phyloP scores from a whole-genome alignment of 1,284 basidiomycete genomes.

The Coriolopsis trogii region DNA sequence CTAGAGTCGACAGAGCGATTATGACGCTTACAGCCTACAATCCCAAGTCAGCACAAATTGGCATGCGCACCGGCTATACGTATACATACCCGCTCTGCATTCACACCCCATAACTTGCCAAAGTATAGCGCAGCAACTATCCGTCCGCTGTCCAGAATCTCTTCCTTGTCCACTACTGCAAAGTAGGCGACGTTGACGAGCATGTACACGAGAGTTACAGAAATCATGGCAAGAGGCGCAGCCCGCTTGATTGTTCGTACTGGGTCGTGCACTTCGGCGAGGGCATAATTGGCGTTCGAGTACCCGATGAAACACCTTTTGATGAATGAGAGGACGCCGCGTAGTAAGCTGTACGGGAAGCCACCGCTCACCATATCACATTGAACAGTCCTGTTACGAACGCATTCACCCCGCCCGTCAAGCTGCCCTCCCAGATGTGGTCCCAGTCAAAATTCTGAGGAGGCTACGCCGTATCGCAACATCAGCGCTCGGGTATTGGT shows the following conservation, averaged over 20 bases:
- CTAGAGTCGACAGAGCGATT: constrained; percentile 64
- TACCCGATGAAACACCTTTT: constrained; percentile 70
- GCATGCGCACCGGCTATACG: not conserved
- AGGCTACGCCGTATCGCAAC: too few species aligned
- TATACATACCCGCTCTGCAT: constrained; percentile 52
- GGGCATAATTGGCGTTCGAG: constrained; percentile 70
- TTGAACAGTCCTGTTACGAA: constrained; percentile 66
- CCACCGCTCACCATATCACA: constrained; percentile 65
- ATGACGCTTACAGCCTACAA: constrained; percentile 57
- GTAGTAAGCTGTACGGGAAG: not conserved
- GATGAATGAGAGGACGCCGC: not conserved
- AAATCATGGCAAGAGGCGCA: constrained; percentile 62
- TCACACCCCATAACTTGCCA: constrained; percentile 63
- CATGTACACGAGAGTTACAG: constrained; percentile 58
- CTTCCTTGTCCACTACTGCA: constrained; percentile 64
- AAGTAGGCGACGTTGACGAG: constrained; percentile 72
- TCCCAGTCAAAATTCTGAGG: constrained; percentile 57
- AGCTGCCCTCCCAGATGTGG: constrained; percentile 59
- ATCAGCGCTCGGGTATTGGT: not conserved
- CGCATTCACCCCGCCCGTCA: constrained; percentile 48
- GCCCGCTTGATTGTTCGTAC: constrained; percentile 68
- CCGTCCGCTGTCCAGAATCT: constrained; percentile 61
- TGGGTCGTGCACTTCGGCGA: constrained; percentile 69
- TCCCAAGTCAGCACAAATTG: not conserved
- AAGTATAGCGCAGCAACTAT: constrained; percentile 72